Conservation (phyloP, 2,329 filamentous ascomycete genomes). For the Macrophomina tecta region DNA sequence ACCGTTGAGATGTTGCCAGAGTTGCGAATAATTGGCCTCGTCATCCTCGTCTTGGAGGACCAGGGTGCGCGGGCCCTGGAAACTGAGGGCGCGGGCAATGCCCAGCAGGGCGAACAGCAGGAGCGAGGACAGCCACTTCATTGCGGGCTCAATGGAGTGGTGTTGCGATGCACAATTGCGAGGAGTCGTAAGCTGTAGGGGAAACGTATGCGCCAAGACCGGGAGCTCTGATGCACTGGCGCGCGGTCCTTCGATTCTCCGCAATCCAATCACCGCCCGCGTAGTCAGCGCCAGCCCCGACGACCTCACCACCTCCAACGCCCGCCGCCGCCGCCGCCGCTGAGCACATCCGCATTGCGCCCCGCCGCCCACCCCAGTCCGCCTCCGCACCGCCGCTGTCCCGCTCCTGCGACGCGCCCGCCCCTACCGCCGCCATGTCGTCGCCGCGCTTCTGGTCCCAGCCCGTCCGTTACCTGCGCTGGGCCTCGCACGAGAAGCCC, state of each 20-base stretch:
- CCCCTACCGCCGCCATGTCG: conserved; percentile 60
- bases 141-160: conserved; percentile 51
- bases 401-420: neutral
- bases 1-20: conserved; percentile 69
- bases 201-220: conserved; percentile 49
- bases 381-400: neutral
- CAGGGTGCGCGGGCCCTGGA: conserved; percentile 78
- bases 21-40: conserved; percentile 81
- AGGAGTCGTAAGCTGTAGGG: conserved; percentile 35
- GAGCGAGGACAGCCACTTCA: conserved; percentile 77
- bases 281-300: conserved; percentile 13
- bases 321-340: neutral
- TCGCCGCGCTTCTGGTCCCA: conserved; percentile 81
- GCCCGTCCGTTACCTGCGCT: conserved; percentile 84
- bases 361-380: conserved; percentile 1
- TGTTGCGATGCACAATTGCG: conserved; percentile 32
- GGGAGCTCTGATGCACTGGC: conserved; percentile 22
- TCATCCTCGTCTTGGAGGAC: conserved; percentile 84
- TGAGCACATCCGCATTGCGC: neutral
- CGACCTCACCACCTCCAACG: neutral
- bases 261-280: conserved; percentile 18
- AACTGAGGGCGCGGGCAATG: conserved; percentile 77
- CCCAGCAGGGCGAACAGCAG: conserved; percentile 70
- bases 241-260: conserved; percentile 21
- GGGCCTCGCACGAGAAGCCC: conserved; percentile 86